Base-by-base conservation (phyloP, 768 basidiomycete species). In the Trametopsis cervina region DNA sequence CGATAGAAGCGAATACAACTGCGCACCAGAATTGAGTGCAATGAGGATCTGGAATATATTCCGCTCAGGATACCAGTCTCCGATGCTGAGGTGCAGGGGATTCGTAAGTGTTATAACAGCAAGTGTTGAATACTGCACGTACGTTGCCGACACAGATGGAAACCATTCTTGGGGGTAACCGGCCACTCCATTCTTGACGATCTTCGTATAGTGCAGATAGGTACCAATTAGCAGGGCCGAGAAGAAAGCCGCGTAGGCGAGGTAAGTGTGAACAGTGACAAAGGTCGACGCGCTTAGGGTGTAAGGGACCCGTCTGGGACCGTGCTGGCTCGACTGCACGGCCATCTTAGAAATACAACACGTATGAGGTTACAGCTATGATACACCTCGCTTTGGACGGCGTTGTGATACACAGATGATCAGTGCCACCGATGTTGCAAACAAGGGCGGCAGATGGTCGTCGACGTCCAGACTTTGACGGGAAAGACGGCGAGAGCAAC, bases 111-210 rank as follows among this genome's bases (percentile, higher is more conserved):
- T 12, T 25, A 43, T 7, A 11, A 17, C 35, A 36, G 17, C 17
- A 36, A 11, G 35, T 36, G 11, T 36, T 36, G 35, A 36, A 17
- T 42, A 26, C 15, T 17, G 23, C 27, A 71, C 83, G 52, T 60
- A 86, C 82, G 87, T 85, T 11, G 85, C 83, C 33, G 87, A 89
- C 7, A 95, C 92, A 4, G 89, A 91, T 5, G 92, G 92, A 54
- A 89, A 88, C 86, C 86, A 93, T 60, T 95, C 91, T 41, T 89
- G 68, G 0, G 91, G 91, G 58, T 85, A 94, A 12, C 75, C 81
- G 42, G 85, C 85, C 10, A 93, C 76, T 12, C 73, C 78, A 60
- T 95, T 95, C 69, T 86, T 89, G 29, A 91, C 89, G 23, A 95
- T 80, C 60, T 85, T 84, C 54, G 77, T 76, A 69, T 85, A 93